Percentiles rank a stretch among this genome's conserved stretches.
phyloP scores from a whole-genome alignment of 768 basidiomycete species.

The Lactarius evosmus region DNA sequence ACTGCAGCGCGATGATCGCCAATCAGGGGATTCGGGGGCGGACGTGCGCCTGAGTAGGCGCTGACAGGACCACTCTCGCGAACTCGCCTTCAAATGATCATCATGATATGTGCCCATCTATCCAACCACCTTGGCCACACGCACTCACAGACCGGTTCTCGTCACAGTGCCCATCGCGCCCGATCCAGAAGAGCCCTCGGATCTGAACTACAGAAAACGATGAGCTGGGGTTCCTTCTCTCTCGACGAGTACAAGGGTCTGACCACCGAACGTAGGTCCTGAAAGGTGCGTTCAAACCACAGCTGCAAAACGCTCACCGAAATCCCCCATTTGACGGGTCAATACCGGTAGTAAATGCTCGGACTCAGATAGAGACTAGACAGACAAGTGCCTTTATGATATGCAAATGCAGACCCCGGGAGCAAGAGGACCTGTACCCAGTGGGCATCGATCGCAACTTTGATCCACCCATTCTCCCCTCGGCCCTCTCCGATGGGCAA shows the following conservation, averaged over 20 bases:
- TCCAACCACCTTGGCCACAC: neutral
- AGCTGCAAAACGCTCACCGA: neutral
- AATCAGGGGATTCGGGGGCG: neutral
- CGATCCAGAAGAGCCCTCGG: neutral
- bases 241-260: neutral
- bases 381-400: neutral
- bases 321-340: neutral
- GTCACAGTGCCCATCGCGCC: neutral
- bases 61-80: neutral
- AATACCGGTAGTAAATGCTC: neutral
- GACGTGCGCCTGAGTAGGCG: neutral
- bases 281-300: neutral
- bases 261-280: neutral
- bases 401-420: neutral
- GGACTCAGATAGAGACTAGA: neutral
- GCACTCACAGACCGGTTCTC: neutral
- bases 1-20: neutral
- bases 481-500: neutral
- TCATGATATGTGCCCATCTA: neutral
- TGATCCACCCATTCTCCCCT: neutral
- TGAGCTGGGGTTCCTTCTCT: neutral
- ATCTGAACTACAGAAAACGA: neutral
- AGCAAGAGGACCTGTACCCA: neutral
- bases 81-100: neutral
- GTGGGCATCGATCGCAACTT: neutral